phyloP scores from a whole-genome alignment of 1,139 yeast genomes.

The Taphrina pruni region DNA sequence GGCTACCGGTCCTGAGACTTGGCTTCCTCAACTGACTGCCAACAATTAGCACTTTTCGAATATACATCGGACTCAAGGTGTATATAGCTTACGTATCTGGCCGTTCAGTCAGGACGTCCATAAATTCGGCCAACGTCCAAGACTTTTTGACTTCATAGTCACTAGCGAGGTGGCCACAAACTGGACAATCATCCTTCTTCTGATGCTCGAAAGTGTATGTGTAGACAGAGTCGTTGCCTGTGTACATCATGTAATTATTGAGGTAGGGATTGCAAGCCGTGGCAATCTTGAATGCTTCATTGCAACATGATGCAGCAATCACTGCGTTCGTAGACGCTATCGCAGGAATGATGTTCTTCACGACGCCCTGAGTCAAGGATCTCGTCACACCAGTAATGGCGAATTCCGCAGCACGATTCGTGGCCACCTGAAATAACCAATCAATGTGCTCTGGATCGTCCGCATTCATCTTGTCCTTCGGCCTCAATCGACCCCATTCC shows the following conservation, averaged over 20 bases:
- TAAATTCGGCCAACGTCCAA: conserved; percentile 60
- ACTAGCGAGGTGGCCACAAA: conserved; percentile 66
- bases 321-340: conserved; percentile 94
- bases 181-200: conserved; percentile 68
- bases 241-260: conserved; percentile 84
- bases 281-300: conserved; percentile 80
- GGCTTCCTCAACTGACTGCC: conserved; percentile 59
- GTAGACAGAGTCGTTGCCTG: conserved; percentile 78
- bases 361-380: conserved; percentile 79
- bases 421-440: conserved; percentile 66
- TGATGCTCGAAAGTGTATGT: conserved; percentile 73
- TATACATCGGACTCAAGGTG: background rate
- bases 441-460: conserved; percentile 73
- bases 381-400: conserved; percentile 74
- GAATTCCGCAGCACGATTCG: conserved; percentile 65
- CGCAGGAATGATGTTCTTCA: conserved; percentile 90
- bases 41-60: conserved; percentile 44
- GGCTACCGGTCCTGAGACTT: conserved; percentile 58
- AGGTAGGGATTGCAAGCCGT: conserved; percentile 71
- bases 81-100: conserved; percentile 49
- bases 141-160: conserved; percentile 49
- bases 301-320: conserved; percentile 88
- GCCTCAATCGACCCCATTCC: conserved; percentile 68
- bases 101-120: conserved; percentile 53
- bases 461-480: conserved; percentile 60